Base-by-base conservation (phyloP, 192 early-diverging fungal species). In the Bifiguratus adelaidae region DNA sequence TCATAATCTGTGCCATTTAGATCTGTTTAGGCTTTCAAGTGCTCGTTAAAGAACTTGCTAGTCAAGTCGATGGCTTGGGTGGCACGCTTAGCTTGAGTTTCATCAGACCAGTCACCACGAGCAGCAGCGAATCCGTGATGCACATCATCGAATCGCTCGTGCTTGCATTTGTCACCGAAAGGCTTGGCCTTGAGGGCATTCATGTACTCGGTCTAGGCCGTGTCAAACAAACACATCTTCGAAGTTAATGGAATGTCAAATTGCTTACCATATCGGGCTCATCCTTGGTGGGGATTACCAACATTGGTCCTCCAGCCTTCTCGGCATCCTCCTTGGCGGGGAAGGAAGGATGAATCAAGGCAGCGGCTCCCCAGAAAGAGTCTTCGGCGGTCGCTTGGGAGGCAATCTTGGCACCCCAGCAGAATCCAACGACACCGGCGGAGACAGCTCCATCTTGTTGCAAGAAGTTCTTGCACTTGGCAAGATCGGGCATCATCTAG, bases 371-470 rank as follows among this genome's bases (percentile, higher is more conserved):
- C 33, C 76, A 63, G 7, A 69, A 75, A 2, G 55, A 47, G 4
- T 71, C 66, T 29, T 65, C 53, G 3, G 63, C 65, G 19, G 63
- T 54, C 25, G 70, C 70, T 26, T 64, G 41, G 3, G 67, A 63
- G 15, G 74, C 55, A 44, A 82, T 68, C 46, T 76, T 64, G 9
- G 65, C 74, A 30, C 85, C 82, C 82, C 82, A 85, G 69, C 83
- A 85, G 52, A 83, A 78, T 5, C 82, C 85, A 44, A 79, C 48
- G 6, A 76, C 29, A 20, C 76, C 76, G 30, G 74, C 62, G 6
- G 61, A 47, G 7, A 50, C 49, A 33, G 64, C 66, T 51, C 70
- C 70, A 6, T 60, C 47, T 25, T 49, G 44, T 9, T 56, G 59
- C 41, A 83, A 55, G 12, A 68, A 37, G 16, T 65, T 53, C 19